These are phyloP conservation scores for Dictyostelium intermedium DNA, from an alignment of 78 protist genomes.

Conservation along the genomic window DNA sequence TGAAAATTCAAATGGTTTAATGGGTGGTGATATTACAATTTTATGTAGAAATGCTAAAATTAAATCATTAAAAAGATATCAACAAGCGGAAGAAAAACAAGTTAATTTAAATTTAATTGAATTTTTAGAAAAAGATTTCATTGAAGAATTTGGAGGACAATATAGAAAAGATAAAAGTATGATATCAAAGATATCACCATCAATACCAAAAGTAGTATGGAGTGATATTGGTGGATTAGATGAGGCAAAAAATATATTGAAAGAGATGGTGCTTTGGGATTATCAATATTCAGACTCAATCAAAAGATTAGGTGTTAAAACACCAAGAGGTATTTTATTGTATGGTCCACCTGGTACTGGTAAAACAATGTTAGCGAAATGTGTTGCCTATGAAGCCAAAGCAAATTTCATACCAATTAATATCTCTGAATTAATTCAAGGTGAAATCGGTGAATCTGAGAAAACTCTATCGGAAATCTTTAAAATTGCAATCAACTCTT, in stretches of 20 bases:
- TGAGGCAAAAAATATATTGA: slow-evolving; percentile 91
- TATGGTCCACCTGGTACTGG: slow-evolving; percentile 99
- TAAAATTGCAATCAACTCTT: slow-evolving; percentile 98
- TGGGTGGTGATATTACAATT: slow-evolving; percentile 48
- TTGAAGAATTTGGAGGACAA: neutral
- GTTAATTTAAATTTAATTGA: neutral
- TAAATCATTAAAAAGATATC: slow-evolving; percentile 12
- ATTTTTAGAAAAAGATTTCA: slow-evolving; percentile 14
- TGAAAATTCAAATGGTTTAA: slow-evolving; percentile 60
- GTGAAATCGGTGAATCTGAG: slow-evolving; percentile 99
- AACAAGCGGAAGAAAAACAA: too few species aligned
- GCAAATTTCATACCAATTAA: slow-evolving; percentile 99
- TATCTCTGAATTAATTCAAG: slow-evolving; percentile 94
- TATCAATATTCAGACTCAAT: slow-evolving; percentile 98
- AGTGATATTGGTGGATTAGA: slow-evolving; percentile 99
- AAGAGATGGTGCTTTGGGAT: slow-evolving; percentile 96
- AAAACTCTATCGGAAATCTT: slow-evolving; percentile 98
- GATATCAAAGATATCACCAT: slow-evolving; percentile 28
- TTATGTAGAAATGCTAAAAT: slow-evolving; percentile 53
- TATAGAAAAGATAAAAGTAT: neutral
- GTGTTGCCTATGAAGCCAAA: slow-evolving; percentile 99
- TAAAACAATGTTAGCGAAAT: slow-evolving; percentile 99
- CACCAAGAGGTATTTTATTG: slow-evolving; percentile 99
- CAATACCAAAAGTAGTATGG: slow-evolving; percentile 99
- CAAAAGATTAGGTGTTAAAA: slow-evolving; percentile 97